These are phyloP conservation scores for Tetracladium marchalianum DNA, from an alignment of 495 filamentous ascomycete species.

Conservation along the genomic window DNA sequence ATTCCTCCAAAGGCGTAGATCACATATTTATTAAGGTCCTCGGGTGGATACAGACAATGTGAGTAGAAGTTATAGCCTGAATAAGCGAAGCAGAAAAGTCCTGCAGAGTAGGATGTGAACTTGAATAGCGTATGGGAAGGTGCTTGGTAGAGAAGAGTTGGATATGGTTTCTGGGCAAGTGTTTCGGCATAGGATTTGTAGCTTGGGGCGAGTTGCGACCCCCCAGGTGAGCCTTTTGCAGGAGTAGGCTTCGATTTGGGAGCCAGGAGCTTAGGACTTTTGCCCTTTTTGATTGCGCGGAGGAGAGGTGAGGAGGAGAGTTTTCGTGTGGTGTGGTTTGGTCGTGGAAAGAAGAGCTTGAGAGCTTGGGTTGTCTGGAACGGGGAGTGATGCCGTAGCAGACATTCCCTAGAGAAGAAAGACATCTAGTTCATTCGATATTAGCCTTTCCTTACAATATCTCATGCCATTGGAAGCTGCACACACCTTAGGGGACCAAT, in stretches of 20 bases:
- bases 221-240: not conserved
- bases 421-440: slow-evolving; percentile 13
- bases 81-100: slow-evolving; percentile 47
- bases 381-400: not conserved
- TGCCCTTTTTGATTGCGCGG: slow-evolving; percentile 1
- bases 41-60: slow-evolving; percentile 31
- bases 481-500: not conserved
- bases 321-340: not conserved
- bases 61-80: slow-evolving; percentile 43
- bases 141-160: slow-evolving; percentile 48
- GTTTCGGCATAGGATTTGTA: slow-evolving; percentile 30
- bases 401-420: slow-evolving; percentile 17
- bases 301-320: slow-evolving; percentile 8
- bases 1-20: slow-evolving; percentile 32
- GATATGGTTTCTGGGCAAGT: slow-evolving; percentile 30
- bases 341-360: not conserved
- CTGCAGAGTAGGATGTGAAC: slow-evolving; percentile 42
- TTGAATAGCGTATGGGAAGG: slow-evolving; percentile 51
- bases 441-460: not conserved
- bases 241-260: not conserved
- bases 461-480: not conserved
- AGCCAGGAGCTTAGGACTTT: not conserved
- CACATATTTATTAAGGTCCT: slow-evolving; percentile 31
- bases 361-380: too few species aligned
- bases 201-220: not conserved